phyloP scores from a whole-genome alignment of 768 basidiomycete genomes.

The Termitomyces sp. region DNA sequence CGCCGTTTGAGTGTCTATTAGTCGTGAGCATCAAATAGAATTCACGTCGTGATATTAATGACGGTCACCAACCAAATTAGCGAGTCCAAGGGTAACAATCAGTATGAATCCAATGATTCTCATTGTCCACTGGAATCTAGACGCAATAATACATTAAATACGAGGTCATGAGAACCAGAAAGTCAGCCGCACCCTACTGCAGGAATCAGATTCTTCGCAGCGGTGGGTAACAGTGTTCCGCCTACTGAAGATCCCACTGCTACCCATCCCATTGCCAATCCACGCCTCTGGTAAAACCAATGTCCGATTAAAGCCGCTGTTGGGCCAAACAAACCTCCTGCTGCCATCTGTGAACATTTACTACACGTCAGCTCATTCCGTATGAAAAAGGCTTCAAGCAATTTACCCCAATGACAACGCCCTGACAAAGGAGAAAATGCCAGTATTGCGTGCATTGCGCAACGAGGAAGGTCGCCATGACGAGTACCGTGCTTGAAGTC shows the following conservation, averaged over 20 bases:
- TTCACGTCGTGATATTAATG: not conserved
- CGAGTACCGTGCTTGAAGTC: conserved; percentile 43
- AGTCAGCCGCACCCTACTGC: conserved; percentile 30
- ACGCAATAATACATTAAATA: not conserved
- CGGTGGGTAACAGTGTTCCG: conserved; percentile 65
- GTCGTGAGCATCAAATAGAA: not conserved
- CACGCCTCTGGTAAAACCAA: conserved; percentile 64
- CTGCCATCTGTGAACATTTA: conserved; percentile 30
- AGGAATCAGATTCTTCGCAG: conserved; percentile 51
- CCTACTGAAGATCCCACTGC: conserved; percentile 68
- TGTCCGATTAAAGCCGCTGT: conserved; percentile 58
- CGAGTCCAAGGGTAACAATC: conserved; percentile 38
- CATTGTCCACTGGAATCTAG: conserved; percentile 74
- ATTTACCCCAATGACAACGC: conserved; percentile 60
- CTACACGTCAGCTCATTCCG: conserved; percentile 3
- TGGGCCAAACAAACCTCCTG: conserved; percentile 61
- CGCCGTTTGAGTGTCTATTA: conserved; percentile 42
- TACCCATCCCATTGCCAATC: conserved; percentile 50
- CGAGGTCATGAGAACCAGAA: not conserved
- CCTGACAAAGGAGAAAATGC: conserved; percentile 78
- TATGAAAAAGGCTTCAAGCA: not conserved
- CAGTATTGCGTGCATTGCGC: conserved; percentile 72
- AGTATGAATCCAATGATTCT: conserved; percentile 66
- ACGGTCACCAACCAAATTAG: not conserved
- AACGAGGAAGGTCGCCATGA: conserved; percentile 56